A percentile compares a stretch with the other conserved stretches of the same genome.
Conservation (phyloP, 108 stramenopile species). For the Cyclostephanos invisitatus region DNA sequence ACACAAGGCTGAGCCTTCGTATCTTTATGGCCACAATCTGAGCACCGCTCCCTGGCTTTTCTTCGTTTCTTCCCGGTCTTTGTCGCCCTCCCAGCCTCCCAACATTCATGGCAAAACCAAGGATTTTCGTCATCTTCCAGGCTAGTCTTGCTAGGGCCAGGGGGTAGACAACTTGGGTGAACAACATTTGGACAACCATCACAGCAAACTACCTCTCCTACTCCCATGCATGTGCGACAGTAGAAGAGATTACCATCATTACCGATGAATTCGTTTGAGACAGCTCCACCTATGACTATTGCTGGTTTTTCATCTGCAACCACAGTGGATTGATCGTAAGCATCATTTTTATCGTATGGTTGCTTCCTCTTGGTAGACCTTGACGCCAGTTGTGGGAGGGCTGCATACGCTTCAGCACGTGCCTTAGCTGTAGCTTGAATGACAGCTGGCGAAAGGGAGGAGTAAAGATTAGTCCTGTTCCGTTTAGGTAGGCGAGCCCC, state of each 20-base stretch:
- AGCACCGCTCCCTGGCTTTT: conserved; percentile 3
- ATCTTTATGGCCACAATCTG: conserved; percentile 21
- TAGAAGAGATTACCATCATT: conserved; percentile 81
- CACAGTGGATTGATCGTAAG: background rate
- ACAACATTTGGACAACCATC: conserved; percentile 84
- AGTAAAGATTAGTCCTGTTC: conserved; percentile 26
- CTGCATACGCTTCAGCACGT: conserved; percentile 14
- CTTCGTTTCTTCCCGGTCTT: conserved; percentile 24
- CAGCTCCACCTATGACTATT: conserved; percentile 1
- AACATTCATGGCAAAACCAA: conserved; percentile 83
- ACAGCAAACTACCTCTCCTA: conserved; percentile 85
- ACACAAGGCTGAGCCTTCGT: conserved; percentile 16
- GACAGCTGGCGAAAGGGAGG: conserved; percentile 30
- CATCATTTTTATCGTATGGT: conserved; percentile 2
- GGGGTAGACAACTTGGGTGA: conserved; percentile 70
- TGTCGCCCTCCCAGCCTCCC: conserved; percentile 20
- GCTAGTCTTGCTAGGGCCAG: conserved; percentile 47
- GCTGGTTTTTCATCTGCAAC: background rate
- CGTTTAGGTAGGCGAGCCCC: conserved; percentile 22
- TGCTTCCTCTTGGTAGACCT: background rate
- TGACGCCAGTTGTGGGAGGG: background rate
- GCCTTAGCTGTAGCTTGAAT: conserved; percentile 23
- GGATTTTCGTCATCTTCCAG: conserved; percentile 80
- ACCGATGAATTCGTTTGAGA: conserved; percentile 29
- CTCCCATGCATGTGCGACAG: conserved; percentile 64